Conservation (phyloP, 2,329 filamentous ascomycete species). For the Aspergillus carbonarius region DNA sequence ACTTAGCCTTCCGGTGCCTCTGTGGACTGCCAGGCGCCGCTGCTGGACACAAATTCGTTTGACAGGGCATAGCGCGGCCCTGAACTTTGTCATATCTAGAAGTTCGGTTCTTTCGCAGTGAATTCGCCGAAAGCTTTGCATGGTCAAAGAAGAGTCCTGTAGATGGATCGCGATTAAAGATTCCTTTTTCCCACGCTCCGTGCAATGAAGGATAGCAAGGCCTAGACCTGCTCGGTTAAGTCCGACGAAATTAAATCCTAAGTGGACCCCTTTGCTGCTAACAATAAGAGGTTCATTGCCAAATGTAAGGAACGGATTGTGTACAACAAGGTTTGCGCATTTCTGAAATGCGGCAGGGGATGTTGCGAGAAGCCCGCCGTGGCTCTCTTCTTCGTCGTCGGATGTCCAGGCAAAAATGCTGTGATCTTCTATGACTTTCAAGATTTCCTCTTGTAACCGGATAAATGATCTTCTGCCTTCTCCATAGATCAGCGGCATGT, state of each 20-base stretch:
- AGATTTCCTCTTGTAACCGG: not conserved
- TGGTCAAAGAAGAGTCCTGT: not conserved
- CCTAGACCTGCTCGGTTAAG: not conserved
- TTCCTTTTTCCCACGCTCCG: not conserved
- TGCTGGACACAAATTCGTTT: not conserved
- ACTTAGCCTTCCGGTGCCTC: no score
- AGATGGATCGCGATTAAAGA: not conserved
- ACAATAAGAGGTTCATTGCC: not conserved
- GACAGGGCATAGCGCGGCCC: not conserved
- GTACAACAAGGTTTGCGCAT: not conserved
- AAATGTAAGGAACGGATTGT: not conserved
- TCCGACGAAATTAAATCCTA: not conserved
- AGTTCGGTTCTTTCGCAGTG: not conserved
- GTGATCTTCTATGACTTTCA: not conserved
- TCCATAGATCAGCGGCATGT: constrained; percentile 1
- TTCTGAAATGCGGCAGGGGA: not conserved
- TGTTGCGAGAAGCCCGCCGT: not conserved
- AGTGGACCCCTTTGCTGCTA: not conserved
- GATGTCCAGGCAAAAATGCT: not conserved
- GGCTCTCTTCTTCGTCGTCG: not conserved
- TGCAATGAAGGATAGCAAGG: not conserved
- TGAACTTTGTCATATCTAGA: not conserved
- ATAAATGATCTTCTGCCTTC: not conserved
- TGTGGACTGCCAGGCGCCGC: no score
- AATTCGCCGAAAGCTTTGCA: not conserved